Evolutionary conservation across 805 yeast species (phyloP).

Genomic region (Hanseniaspora singularis): DNA sequence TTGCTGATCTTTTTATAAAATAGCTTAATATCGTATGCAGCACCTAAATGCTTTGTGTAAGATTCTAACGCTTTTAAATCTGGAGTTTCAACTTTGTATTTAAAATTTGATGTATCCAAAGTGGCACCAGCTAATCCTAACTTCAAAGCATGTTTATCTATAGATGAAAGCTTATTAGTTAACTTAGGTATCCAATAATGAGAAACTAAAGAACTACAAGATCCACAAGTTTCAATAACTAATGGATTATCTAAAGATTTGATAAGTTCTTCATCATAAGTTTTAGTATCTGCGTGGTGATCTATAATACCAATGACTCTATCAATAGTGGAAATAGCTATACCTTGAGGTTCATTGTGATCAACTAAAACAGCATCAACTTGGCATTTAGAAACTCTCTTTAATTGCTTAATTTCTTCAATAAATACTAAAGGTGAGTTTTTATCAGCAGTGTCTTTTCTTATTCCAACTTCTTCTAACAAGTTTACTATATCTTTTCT

Average conservation of each 20-base stretch:
- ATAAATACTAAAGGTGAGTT: constrained; percentile 43
- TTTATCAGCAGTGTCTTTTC: neutral
- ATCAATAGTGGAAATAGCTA: constrained; percentile 24
- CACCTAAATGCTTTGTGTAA: constrained; percentile 27
- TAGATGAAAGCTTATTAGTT: too few species aligned
- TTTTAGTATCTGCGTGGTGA: constrained; percentile 69
- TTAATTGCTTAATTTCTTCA: constrained; percentile 46
- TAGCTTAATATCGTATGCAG: constrained; percentile 18
- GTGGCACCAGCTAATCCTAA: constrained; percentile 57
- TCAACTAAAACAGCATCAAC: constrained; percentile 55
- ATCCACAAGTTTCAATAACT: constrained; percentile 51
- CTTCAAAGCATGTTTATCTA: constrained; percentile 30
- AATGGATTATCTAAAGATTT: constrained; percentile 37
- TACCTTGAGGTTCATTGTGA: constrained; percentile 60
- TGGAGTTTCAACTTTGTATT: constrained; percentile 45
- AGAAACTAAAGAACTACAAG: constrained; percentile 67
- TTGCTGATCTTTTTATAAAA: constrained; percentile 30
- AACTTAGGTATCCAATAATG: constrained; percentile 39
- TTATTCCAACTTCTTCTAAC: constrained; percentile 29
- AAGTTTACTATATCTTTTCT: constrained; percentile 60
- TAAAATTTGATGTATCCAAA: constrained; percentile 63
- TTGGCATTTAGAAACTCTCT: neutral
- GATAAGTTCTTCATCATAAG: constrained; percentile 33
- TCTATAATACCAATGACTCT: constrained; percentile 57
- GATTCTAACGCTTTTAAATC: constrained; percentile 39